phyloP scores from a whole-genome alignment of 805 yeast genomes.

The Ogataea glucozyma region DNA sequence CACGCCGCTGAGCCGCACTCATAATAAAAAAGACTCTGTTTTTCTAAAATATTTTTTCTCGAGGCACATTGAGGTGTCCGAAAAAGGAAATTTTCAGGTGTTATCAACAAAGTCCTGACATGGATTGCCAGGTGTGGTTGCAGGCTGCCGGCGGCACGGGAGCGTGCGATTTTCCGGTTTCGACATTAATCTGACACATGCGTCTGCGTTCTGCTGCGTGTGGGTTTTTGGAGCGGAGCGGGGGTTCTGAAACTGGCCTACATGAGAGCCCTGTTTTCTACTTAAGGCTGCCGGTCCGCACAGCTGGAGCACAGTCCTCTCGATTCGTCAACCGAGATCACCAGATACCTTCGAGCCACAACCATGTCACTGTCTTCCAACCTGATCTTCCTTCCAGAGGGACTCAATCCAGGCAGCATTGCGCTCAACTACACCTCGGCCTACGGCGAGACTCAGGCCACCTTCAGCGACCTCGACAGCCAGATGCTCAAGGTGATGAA shows the following conservation, averaged over 20 bases:
- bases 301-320: neutral
- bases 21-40: neutral
- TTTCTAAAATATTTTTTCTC: neutral
- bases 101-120: conserved; percentile 6
- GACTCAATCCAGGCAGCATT: conserved; percentile 22
- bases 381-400: conserved; percentile 22
- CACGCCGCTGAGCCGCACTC: neutral
- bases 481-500: conserved; percentile 37
- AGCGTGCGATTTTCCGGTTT: neutral
- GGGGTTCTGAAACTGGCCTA: too few species aligned
- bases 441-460: conserved; percentile 39
- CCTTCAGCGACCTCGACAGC: conserved; percentile 45
- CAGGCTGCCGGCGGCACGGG: too few species aligned
- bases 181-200: conserved; percentile 5
- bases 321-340: too few species aligned
- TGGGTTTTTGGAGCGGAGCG: too few species aligned
- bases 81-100: conserved; percentile 30
- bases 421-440: conserved; percentile 43
- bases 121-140: conserved; percentile 1
- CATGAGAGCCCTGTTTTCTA: too few species aligned
- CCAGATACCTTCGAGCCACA: too few species aligned
- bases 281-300: too few species aligned
- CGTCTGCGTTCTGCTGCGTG: neutral
- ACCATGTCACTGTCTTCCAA: conserved; percentile 1
- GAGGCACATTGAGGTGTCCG: conserved; percentile 28